These are phyloP conservation scores for Colletotrichum nymphaeae DNA, from an alignment of 2,329 filamentous ascomycete genomes.

Conservation along the genomic window DNA sequence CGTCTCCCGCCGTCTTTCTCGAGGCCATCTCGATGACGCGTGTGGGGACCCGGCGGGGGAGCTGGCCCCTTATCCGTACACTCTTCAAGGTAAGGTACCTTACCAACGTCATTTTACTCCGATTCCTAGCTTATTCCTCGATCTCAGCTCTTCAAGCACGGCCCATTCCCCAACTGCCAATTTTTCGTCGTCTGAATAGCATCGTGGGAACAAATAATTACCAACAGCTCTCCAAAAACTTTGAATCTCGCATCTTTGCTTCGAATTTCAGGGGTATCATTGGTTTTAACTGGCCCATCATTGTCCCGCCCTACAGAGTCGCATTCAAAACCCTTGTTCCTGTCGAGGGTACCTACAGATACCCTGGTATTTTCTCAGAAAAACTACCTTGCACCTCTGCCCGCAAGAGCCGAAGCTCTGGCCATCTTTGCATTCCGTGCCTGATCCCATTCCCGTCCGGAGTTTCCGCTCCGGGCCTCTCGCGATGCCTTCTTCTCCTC, in stretches of 20 bases:
- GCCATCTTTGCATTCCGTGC: conserved; percentile 68
- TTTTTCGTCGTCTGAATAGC: conserved; percentile 32
- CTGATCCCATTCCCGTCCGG: conserved; percentile 70
- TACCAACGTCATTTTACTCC: conserved; percentile 31
- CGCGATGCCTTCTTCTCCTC: conserved; percentile 71
- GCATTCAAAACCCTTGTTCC: conserved; percentile 23
- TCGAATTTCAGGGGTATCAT: conserved; percentile 31
- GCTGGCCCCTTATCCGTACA: not conserved
- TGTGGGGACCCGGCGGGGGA: conserved; percentile 28
- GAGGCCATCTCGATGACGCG: conserved; percentile 31
- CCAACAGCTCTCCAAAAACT: conserved; percentile 29
- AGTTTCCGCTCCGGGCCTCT: conserved; percentile 61
- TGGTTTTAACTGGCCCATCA: conserved; percentile 18
- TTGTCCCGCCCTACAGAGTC: conserved; percentile 26
- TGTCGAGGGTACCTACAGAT: not conserved
- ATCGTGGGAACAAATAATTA: conserved; percentile 18
- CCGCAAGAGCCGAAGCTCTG: conserved; percentile 62
- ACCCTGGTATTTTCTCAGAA: not conserved
- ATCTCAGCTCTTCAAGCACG: conserved; percentile 24
- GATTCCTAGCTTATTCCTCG: conserved; percentile 31
- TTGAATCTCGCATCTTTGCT: conserved; percentile 3
- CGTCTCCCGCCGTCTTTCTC: conserved; percentile 15
- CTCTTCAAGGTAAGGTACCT: not conserved
- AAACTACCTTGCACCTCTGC: conserved; percentile 65
- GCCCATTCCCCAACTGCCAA: conserved; percentile 17